Conservation (phyloP, 169 alveolate genomes). For the Eimeria sp. region DNA sequence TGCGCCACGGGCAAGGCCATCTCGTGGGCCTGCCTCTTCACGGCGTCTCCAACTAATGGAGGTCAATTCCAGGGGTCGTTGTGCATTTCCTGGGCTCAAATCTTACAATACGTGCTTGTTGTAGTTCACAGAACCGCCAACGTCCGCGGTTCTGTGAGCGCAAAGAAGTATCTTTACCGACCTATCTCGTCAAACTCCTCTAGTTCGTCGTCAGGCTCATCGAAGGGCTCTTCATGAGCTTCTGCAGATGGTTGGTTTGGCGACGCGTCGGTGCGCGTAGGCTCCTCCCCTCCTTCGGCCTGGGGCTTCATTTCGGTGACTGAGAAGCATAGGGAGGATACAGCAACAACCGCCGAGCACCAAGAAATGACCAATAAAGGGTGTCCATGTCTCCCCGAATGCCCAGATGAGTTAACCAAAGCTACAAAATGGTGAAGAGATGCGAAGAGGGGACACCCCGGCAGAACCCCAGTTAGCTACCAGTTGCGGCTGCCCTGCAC, state of each 20-base stretch:
- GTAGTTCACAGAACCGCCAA: background rate
- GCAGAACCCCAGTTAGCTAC: slow-evolving; percentile 2
- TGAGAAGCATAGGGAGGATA: background rate
- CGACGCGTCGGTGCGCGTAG: slow-evolving; percentile 65
- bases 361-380: background rate
- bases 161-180: background rate
- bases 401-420: background rate
- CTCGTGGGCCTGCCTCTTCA: background rate
- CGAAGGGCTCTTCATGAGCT: slow-evolving; percentile 80
- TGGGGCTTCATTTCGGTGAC: slow-evolving; percentile 35
- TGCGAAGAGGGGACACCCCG: background rate
- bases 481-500: background rate
- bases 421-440: background rate
- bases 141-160: background rate
- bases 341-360: background rate
- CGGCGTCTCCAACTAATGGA: background rate
- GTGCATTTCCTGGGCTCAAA: background rate
- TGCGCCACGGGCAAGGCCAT: background rate
- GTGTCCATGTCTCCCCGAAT: background rate
- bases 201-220: slow-evolving; percentile 85
- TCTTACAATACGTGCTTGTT: background rate
- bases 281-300: slow-evolving; percentile 46
- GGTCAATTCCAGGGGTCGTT: background rate
- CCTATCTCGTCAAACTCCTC: slow-evolving; percentile 85
- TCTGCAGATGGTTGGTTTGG: slow-evolving; percentile 45